Conservation (phyloP, 345 rosid species). For the Corchorus olitorius region DNA sequence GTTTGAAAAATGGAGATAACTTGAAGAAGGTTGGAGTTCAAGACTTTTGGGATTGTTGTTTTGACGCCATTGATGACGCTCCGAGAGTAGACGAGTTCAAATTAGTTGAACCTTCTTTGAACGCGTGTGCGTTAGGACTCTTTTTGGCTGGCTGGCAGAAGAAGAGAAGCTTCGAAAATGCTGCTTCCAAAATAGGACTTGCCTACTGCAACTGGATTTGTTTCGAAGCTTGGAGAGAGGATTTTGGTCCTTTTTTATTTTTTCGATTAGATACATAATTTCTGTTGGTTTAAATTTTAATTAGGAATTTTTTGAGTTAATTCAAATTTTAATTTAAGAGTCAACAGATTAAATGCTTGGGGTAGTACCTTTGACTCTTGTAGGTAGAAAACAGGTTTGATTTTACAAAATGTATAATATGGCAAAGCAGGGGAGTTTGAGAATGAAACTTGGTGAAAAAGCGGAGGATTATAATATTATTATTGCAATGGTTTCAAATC, state of each 20-base stretch:
- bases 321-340: neutral
- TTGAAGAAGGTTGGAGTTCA: neutral
- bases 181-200: neutral
- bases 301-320: neutral
- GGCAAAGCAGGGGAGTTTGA: neutral
- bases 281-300: too few relatives aligned
- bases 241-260: too few relatives aligned
- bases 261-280: too few relatives aligned
- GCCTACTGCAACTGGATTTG: too few relatives aligned
- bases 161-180: neutral
- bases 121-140: neutral
- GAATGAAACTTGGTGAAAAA: neutral
- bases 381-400: neutral
- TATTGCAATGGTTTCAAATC: too few relatives aligned
- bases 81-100: neutral
- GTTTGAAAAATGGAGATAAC: neutral
- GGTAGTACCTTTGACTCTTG: neutral
- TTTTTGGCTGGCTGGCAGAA: neutral
- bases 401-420: neutral
- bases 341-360: neutral
- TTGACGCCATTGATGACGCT: slow-evolving; percentile 16
- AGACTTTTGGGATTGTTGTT: neutral
- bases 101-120: slow-evolving; percentile 10
- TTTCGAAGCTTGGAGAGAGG: too few relatives aligned
- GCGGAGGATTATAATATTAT: neutral